Percentiles rank a stretch among this genome's conserved stretches.
These are phyloP conservation scores for Grosmannia huntii DNA, from an alignment of 2,329 filamentous ascomycete genomes.

Conservation along the genomic window DNA sequence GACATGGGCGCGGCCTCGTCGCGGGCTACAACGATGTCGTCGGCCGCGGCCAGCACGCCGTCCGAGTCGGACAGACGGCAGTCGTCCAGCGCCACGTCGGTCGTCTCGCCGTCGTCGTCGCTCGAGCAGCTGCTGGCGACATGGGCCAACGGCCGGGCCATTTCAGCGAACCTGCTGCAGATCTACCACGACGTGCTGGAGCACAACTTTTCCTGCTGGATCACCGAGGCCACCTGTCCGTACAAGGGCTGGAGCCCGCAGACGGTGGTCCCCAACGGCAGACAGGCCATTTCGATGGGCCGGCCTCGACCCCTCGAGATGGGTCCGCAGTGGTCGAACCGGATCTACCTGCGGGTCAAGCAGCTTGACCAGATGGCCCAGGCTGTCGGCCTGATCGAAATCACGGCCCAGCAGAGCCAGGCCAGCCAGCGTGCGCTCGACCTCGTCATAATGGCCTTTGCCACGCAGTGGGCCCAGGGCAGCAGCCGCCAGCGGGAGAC, in stretches of 20 bases:
- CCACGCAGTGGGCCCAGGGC: constrained; percentile 35
- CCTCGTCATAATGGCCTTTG: constrained; percentile 37
- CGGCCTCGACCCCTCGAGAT: constrained; percentile 11
- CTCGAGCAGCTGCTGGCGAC: constrained; percentile 12
- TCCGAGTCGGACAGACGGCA: too few species aligned
- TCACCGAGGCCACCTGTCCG: constrained; percentile 39
- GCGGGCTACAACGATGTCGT: too few species aligned
- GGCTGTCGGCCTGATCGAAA: constrained; percentile 24
- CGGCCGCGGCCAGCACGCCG: too few species aligned
- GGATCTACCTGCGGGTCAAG: constrained; percentile 35
- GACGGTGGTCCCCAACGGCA: neutral
- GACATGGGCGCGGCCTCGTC: neutral
- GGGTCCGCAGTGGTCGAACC: constrained; percentile 31
- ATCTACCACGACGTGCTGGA: constrained; percentile 43
- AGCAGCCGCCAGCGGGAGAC: constrained; percentile 19
- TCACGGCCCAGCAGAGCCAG: constrained; percentile 28
- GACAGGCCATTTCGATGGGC: neutral
- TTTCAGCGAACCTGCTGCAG: constrained; percentile 30
- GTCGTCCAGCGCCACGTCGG: neutral
- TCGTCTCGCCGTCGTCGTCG: neutral
- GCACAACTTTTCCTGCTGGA: constrained; percentile 39
- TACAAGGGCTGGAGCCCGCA: constrained; percentile 21
- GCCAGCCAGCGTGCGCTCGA: constrained; percentile 32
- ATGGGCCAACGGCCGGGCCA: constrained; percentile 20
- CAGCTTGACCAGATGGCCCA: constrained; percentile 32